phyloP scores from a whole-genome alignment of 495 filamentous ascomycete species.

The Corynascus novoguineensis region DNA sequence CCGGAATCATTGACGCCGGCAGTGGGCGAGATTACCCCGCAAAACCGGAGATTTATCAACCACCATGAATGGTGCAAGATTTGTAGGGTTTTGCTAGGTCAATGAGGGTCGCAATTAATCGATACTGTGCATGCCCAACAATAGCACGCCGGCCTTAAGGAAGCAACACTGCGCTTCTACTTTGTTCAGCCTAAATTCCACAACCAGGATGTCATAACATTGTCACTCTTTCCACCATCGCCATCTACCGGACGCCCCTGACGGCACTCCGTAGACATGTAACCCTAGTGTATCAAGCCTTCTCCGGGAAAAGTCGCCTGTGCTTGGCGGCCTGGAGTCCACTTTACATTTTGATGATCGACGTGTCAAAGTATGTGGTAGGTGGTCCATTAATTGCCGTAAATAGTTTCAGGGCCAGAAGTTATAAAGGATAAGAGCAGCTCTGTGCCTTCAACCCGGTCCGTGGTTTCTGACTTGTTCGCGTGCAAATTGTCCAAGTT shows the following conservation, averaged over 20 bases:
- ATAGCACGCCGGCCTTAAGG: not conserved
- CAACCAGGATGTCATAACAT: not conserved
- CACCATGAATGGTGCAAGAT: not conserved
- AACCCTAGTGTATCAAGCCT: not conserved
- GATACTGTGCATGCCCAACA: not conserved
- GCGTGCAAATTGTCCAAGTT: not conserved
- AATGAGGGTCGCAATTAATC: not conserved
- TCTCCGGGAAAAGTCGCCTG: not conserved
- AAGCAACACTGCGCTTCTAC: not conserved
- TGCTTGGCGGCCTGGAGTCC: not conserved
- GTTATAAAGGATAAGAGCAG: not conserved
- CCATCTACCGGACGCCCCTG: too few species aligned
- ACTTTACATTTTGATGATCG: not conserved
- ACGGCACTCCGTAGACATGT: too few species aligned
- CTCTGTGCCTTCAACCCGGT: not conserved
- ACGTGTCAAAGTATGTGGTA: not conserved
- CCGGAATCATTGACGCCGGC: slow-evolving; percentile 1
- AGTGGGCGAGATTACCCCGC: slow-evolving; percentile 7
- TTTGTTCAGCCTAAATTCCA: slow-evolving; percentile 4
- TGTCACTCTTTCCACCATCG: not conserved
- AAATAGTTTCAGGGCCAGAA: not conserved
- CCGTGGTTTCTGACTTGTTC: not conserved
- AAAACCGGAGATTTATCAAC: not conserved
- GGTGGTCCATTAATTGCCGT: not conserved
- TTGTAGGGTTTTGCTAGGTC: not conserved